Base-by-base conservation (phyloP, 78 protist genomes). In the Dictyostelium citrinum region DNA sequence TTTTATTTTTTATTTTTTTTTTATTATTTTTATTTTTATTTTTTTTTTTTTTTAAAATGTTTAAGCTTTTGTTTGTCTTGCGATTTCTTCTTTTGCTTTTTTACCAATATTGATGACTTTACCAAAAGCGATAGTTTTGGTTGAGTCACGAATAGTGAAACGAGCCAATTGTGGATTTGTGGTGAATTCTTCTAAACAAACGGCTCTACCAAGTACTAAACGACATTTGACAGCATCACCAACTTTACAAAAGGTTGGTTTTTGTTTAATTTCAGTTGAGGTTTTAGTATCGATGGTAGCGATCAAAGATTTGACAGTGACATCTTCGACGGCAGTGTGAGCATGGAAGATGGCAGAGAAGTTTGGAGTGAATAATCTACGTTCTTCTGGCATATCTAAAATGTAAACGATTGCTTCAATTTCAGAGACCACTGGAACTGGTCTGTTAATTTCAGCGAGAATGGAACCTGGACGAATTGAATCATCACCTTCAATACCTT, bases 71-170 rank as follows among this genome's bases (percentile, higher is more conserved):
- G 37, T 70, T 33, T 70, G 37, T 70, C 35, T 31, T 33, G 77
- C 77, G 17, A 70, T 70, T 29, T 72, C 84, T 86, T 86, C 92
- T 14, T 61, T 51, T 33, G 80, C 92, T 60, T 86, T 86, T 55
- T 90, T 90, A 51, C 95, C 95, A 41, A 91, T 58, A 17, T 27
- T 41, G 20, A 43, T n/a, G 0, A 91, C 90, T 72, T 91, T 91
- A 64, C 95, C 95, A 41, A 91, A 91, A 33, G 95, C 95, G 27
- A 91, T 91, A 9, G 95, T 91, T 72, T 91, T 82, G 24, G 60
- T 98, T 39, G 97, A 97, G 43, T 98, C 98, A 31, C 99, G 96
- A 1, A 99, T 81, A 43, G 97, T 97, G 98, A 99, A 99, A 55
- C 99, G 88, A 20, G 99, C 98, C 10, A 98, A 58, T 86, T 97